phyloP scores from a whole-genome alignment of 2,329 filamentous ascomycete genomes.

The Sporothrix globosa region DNA sequence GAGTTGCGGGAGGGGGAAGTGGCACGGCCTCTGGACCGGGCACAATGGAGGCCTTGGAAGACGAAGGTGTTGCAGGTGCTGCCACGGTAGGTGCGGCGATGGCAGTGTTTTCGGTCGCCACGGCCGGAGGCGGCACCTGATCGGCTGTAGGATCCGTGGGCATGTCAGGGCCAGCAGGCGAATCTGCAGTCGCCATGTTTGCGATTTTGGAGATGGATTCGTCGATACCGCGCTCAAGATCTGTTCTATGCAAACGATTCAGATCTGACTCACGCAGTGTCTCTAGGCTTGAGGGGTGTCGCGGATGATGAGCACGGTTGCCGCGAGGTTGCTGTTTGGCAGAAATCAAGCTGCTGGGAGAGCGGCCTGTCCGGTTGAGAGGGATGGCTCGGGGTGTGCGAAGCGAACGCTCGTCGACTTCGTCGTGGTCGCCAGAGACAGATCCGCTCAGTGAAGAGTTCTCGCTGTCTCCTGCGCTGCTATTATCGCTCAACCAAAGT shows the following conservation, averaged over 20 bases:
- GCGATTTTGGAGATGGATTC: not conserved
- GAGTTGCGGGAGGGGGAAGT: slow-evolving; percentile 15
- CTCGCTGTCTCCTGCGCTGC: slow-evolving; percentile 72
- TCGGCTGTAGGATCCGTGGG: not conserved
- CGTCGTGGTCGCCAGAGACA: slow-evolving; percentile 56
- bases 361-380: slow-evolving; percentile 1
- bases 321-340: slow-evolving; percentile 10
- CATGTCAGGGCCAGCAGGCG: slow-evolving; percentile 5
- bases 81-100: not conserved
- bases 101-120: not conserved
- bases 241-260: slow-evolving; percentile 34
- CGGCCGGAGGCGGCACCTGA: not conserved
- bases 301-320: slow-evolving; percentile 47
- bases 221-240: not conserved
- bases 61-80: slow-evolving; percentile 19
- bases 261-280: slow-evolving; percentile 53
- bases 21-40: slow-evolving; percentile 16
- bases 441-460: slow-evolving; percentile 74
- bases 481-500: slow-evolving; percentile 84
- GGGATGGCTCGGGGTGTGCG: slow-evolving; percentile 31
- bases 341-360: slow-evolving; percentile 10
- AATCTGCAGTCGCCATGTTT: slow-evolving; percentile 27
- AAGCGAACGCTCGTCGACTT: slow-evolving; percentile 30
- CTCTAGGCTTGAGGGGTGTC: slow-evolving; percentile 59
- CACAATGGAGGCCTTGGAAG: not conserved